Evolutionary conservation across 441 rosid genomes (phyloP), one percentile per base, ranked within the genome.

Genomic region (Populus hybrid): DNA sequence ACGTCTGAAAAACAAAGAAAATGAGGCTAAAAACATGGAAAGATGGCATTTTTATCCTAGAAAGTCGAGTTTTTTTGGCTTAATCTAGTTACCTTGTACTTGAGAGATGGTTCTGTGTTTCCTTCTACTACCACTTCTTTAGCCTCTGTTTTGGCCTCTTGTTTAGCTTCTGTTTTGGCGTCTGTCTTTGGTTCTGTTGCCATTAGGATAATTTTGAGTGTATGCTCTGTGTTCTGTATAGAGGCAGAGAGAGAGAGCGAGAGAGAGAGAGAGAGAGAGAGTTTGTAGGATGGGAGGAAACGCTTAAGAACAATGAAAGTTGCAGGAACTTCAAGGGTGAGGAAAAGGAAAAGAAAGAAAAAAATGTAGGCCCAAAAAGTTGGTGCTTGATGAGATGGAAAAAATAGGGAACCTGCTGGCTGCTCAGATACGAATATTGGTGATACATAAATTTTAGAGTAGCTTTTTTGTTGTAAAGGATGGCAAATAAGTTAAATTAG

Each of bases 1-100:
- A 87, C 40, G 84, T 88, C 98, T 93, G 82, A n/a, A 20, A 71
- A 59, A 73, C 72, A 69, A 66, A 68, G 12, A 79, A 65, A 79
- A 64, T 30, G 20, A 12, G n/a, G 23, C 46, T 2, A 65, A 1
- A 23, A 9, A 65, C 59, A 65, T 28, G 28, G 7, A 50, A 61
- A 61, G n/a, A 26, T 6, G 8, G 70, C 67, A 9, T 38, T 65
- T 23, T 34, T 24, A 8, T 69, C 18, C 18, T n/a, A 20, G 35
- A 10, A 61, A 34, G 4, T 5, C 23, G n/a, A 24, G 16, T 50
- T 10, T 14, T 11, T 3, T 1, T 7, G 30, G 61, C 6, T 28
- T 8, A 23, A 26, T 46, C 2, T 0, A 23, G 20, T 64, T 87
- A 90, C 96, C 92, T 90, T 90, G 80, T 72, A 90, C 61, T 85